Conservation (phyloP, 495 filamentous ascomycete genomes). For the Clavariopsis aquatica region DNA sequence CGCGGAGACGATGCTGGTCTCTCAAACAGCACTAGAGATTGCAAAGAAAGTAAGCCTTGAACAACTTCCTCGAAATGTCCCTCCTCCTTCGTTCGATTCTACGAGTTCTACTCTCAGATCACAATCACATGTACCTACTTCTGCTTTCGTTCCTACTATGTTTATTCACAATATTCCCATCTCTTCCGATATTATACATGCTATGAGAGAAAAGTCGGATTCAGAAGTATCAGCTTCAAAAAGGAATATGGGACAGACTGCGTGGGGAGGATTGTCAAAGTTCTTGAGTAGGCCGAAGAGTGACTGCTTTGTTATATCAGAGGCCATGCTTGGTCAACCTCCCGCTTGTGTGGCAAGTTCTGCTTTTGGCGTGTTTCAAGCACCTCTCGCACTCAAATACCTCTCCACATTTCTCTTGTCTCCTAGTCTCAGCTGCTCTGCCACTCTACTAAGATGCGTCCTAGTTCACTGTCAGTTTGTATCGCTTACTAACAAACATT, state of each 20-base stretch:
- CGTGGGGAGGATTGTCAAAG: background rate
- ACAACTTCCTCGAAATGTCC: conserved; percentile 7
- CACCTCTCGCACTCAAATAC: background rate
- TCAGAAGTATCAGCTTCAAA: background rate
- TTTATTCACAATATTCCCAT: background rate
- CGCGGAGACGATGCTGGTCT: conserved; percentile 21
- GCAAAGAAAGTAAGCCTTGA: conserved; percentile 37
- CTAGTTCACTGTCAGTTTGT: background rate
- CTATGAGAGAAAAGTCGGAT: background rate
- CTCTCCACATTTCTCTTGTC: background rate
- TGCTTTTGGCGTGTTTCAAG: conserved; percentile 3
- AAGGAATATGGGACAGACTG: background rate
- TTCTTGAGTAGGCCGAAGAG: background rate
- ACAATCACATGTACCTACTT: background rate
- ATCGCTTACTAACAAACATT: conserved; percentile 6
- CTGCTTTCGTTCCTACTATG: background rate
- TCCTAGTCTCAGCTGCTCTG: background rate
- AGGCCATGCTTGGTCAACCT: conserved; percentile 5
- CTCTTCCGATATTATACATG: background rate
- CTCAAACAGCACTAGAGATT: conserved; percentile 27
- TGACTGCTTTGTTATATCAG: background rate
- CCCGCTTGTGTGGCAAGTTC: conserved; percentile 15
- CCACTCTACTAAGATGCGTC: background rate
- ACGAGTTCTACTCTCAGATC: background rate
- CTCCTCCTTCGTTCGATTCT: background rate